Percentiles rank a stretch among this genome's conserved stretches.
Conservation (phyloP, 2,329 filamentous ascomycete species). For the Phoma sp. region DNA sequence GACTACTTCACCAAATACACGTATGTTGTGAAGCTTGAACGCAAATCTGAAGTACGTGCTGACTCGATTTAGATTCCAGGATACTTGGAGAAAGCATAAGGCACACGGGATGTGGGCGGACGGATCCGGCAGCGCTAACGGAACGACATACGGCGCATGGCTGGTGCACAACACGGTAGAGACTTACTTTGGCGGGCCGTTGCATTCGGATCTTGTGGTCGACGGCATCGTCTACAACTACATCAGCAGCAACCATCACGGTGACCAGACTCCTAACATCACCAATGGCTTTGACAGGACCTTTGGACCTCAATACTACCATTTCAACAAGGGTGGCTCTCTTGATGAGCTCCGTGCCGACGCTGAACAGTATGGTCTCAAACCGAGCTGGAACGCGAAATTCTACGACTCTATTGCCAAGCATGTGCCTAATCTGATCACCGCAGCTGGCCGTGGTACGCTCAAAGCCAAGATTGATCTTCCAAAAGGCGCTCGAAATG, state of each 20-base stretch:
- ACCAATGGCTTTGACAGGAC: constrained; percentile 55
- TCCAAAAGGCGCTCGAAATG: constrained; percentile 56
- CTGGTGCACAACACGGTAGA: constrained; percentile 70
- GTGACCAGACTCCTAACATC: constrained; percentile 68
- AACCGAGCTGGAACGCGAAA: constrained; percentile 61
- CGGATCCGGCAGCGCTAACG: constrained; percentile 57
- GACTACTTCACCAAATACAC: constrained; percentile 73
- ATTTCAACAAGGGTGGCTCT: constrained; percentile 64
- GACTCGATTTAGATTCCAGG: constrained; percentile 52
- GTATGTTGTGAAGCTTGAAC: neutral
- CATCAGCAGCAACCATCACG: constrained; percentile 64
- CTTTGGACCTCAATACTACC: constrained; percentile 67
- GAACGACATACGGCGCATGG: constrained; percentile 64
- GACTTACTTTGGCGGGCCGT: constrained; percentile 65
- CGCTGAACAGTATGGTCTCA: constrained; percentile 57
- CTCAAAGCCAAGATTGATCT: constrained; percentile 60
- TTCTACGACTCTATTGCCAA: constrained; percentile 69
- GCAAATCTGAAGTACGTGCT: neutral
- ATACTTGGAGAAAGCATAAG: constrained; percentile 63
- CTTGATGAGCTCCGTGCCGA: constrained; percentile 58
- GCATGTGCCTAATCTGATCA: constrained; percentile 65
- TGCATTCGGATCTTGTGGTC: constrained; percentile 67
- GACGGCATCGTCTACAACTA: constrained; percentile 72
- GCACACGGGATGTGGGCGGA: constrained; percentile 63
- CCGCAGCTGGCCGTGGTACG: constrained; percentile 57